Base-by-base conservation (phyloP, 2,329 filamentous ascomycete species). In the Tolypocladium ovalisporum region DNA sequence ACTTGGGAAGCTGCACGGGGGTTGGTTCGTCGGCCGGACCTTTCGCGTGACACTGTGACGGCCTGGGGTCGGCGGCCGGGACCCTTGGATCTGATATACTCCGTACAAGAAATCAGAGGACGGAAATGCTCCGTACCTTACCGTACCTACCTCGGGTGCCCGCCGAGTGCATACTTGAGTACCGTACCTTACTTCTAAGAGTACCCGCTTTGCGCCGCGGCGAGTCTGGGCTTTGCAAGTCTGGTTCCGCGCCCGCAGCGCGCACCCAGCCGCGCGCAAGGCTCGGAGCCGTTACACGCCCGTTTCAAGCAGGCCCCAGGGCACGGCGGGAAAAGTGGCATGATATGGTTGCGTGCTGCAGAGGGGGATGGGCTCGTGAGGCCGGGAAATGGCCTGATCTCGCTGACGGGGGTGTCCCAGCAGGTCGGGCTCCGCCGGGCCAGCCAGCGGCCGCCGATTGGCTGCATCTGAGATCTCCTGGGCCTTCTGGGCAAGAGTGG, bases 331-430 rank as follows among this genome's bases (percentile, higher is more conserved):
- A 65, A 68, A 70, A 70, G 69, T 70, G 68, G 68, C 68, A 70
- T 70, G 68, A 70, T 66, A 63, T 59, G 67, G 66, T 67, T 64
- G 66, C 59, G 59, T 61, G 62, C 56, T 67, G 65, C 62, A 58
- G 60, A 65, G 55, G 44, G 39, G 57, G 64, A 65, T 65, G 66
- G 66, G 68, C 63, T 62, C 63, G 62, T 63, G 66, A 68, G 65
- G 66, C 68, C 58, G 9, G 63, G 64, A 69, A 70, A 70, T 70
- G 68, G 68, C 67, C 68, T 70, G 68, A 70, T 70, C 64, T 68
- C 54, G 54, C 59, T 56, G 61, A 57, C 60, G 57, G 56, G n/a
- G 53, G 54, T 35, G 52, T 40, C 24, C 58, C 17, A 56, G 61
- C 42, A 57, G 32, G 53, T 13, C 32, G 51, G 49, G 36, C 29